Evolutionary conservation across 2,329 filamentous ascomycete genomes (phyloP).

Genomic region (Parasarocladium wereldwijsianum): DNA sequence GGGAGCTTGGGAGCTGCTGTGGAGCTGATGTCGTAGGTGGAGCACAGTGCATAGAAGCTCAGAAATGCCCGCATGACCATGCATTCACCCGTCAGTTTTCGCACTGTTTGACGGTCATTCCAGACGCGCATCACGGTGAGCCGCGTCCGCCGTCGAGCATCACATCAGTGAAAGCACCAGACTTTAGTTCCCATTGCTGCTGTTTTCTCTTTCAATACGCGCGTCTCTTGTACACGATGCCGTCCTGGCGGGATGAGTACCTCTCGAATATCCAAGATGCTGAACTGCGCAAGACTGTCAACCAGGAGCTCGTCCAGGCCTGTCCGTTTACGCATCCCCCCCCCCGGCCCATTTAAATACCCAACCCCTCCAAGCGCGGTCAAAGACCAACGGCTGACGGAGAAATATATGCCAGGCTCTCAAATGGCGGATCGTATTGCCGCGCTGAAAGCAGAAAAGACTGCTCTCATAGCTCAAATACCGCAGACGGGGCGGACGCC

Average conservation of each 20-base stretch:
- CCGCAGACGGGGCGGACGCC: constrained; percentile 10
- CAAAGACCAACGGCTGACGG: constrained; percentile 6
- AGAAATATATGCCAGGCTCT: constrained; percentile 36
- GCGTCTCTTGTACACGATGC: no score
- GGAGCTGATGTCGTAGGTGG: constrained; percentile 1
- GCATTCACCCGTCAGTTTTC: no score
- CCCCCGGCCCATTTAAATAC: neutral
- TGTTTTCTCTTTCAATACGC: no score
- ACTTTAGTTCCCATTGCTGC: no score
- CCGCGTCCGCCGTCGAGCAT: neutral
- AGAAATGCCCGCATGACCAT: no score
- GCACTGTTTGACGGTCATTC: no score
- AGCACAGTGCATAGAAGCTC: neutral
- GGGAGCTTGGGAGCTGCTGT: no score
- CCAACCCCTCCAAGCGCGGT: neutral
- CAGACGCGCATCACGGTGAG: neutral
- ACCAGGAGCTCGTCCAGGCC: constrained; percentile 57
- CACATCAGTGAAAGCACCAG: no score
- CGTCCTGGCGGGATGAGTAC: constrained; percentile 73
- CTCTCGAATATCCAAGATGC: constrained; percentile 60
- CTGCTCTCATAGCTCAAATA: constrained; percentile 18
- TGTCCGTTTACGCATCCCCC: constrained; percentile 43
- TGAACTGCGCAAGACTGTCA: constrained; percentile 46
- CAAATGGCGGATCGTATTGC: constrained; percentile 53
- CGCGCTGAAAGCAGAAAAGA: constrained; percentile 44